Percentiles rank a stretch among this genome's conserved stretches.
Conservation (phyloP, 139 green algal genomes). For the Chlamydomonas sp. region DNA sequence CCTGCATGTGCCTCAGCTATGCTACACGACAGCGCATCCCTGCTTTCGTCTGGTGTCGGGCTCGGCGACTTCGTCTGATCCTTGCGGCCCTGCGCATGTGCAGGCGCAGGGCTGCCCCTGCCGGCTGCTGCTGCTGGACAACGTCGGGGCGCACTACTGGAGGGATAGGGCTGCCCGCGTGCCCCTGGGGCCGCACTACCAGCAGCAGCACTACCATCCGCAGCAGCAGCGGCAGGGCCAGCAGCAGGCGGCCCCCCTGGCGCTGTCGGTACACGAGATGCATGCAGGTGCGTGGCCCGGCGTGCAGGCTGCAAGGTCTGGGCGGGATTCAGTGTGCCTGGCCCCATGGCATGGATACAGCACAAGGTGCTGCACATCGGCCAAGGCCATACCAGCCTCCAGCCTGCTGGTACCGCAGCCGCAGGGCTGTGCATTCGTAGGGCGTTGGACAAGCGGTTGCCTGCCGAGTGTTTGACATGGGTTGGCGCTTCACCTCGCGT, state of each 20-base stretch:
- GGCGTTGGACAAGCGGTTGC: too few species aligned
- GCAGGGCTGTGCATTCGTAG: too few species aligned
- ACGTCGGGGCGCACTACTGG: conserved; percentile 33
- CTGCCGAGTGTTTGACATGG: too few species aligned
- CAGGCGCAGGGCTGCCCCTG: neutral
- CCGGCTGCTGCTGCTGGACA: conserved; percentile 32
- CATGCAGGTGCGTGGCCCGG: conserved; percentile 7
- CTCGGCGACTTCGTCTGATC: too few species aligned
- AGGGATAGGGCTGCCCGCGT: conserved; percentile 3
- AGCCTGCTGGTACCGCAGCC: too few species aligned
- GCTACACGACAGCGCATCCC: too few species aligned
- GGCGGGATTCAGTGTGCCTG: neutral
- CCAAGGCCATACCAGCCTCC: neutral
- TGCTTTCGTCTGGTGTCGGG: too few species aligned
- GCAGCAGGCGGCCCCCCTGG: neutral
- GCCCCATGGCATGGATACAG: too few species aligned
- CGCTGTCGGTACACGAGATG: conserved; percentile 16
- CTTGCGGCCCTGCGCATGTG: too few species aligned
- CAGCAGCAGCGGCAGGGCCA: neutral
- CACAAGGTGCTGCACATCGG: neutral
- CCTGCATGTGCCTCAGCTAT: too few species aligned
- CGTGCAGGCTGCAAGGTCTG: neutral
- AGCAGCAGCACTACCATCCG: neutral
- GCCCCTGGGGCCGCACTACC: neutral
- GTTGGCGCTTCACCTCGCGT: neutral